Evolutionary conservation across 305 asterid genomes (phyloP), one percentile per base, ranked within the genome.

Genomic region (Rubia tinctorum): DNA sequence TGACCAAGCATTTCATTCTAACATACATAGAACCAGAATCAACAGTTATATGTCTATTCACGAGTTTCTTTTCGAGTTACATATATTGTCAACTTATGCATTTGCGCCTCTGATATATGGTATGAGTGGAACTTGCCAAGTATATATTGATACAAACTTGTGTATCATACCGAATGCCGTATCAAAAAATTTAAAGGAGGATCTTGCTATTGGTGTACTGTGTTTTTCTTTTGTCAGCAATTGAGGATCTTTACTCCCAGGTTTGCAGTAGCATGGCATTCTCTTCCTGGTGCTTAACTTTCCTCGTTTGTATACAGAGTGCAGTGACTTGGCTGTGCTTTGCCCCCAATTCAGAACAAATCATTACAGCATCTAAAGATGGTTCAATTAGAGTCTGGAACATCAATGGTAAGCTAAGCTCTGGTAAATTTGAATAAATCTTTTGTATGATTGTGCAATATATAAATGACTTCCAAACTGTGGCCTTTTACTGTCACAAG

Each of bases 241-340:
- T 42, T 42, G 17, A 55, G 74, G 47, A 15, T 8, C 0, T 13
- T 37, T 25, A 34, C 70, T 55, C 40, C 20, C 44, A 58, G 47
- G 2, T 34, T 22, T 68, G 14, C 45, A 6, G 22, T 25, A 18
- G 43, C 56, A 43, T 73, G 44, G 18, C 67, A 62, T 40, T 13
- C 2, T 43, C 53, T 77, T 63, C 25, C 59, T 23, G 71, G 60
- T 64, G 37, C 66, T 23, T 60, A 40, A n/a, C 58, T 75, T 71
- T 51, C 25, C 15, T 71, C 73, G 62, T 44, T 81, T 70, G 73
- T 85, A 47, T 82, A 58, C 95, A 95, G 99, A 95, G 99, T 88
- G 99, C 99, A 9, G 99, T 95, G 69, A 95, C 98, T 43, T 95
- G 99, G 96, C 88, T 95, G 78, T 89, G 99, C 91, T 95, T 95